These are phyloP conservation scores for Pezicula rhizophila DNA, from an alignment of 2,329 filamentous ascomycete genomes.

Conservation along the genomic window DNA sequence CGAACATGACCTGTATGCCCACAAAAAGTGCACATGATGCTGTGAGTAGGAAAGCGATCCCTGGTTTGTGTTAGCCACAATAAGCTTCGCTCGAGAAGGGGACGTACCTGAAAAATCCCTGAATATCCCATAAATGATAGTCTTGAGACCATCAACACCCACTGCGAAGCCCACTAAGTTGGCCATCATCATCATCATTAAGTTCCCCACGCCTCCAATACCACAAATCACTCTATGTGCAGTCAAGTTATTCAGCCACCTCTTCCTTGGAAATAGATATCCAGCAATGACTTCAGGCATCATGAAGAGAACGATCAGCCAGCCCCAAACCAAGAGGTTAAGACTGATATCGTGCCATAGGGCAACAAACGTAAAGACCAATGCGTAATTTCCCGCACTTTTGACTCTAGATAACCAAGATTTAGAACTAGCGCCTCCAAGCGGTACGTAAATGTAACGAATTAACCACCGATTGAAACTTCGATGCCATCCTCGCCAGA, in stretches of 20 bases:
- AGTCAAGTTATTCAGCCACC: constrained; percentile 64
- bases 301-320: constrained; percentile 92
- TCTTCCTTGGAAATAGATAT: constrained; percentile 62
- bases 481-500: constrained; percentile 96
- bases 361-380: constrained; percentile 94
- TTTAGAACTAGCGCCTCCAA: constrained; percentile 63
- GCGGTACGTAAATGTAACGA: constrained; percentile 86
- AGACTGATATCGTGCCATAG: constrained; percentile 97
- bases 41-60: constrained; percentile 64
- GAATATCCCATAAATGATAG: constrained; percentile 68
- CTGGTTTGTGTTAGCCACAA: constrained; percentile 32
- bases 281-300: constrained; percentile 75
- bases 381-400: constrained; percentile 68
- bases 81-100: constrained; percentile 12
- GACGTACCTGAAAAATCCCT: constrained; percentile 60
- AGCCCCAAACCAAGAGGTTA: constrained; percentile 87
- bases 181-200: constrained; percentile 92
- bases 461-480: constrained; percentile 93
- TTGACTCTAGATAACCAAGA: constrained; percentile 42
- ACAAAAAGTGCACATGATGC: constrained; percentile 75
- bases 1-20: constrained; percentile 92
- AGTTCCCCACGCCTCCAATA: constrained; percentile 72
- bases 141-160: constrained; percentile 79
- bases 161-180: constrained; percentile 95
- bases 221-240: constrained; percentile 76